phyloP scores from a whole-genome alignment of 1,284 basidiomycete species.

The Apiotrichum brassicae region DNA sequence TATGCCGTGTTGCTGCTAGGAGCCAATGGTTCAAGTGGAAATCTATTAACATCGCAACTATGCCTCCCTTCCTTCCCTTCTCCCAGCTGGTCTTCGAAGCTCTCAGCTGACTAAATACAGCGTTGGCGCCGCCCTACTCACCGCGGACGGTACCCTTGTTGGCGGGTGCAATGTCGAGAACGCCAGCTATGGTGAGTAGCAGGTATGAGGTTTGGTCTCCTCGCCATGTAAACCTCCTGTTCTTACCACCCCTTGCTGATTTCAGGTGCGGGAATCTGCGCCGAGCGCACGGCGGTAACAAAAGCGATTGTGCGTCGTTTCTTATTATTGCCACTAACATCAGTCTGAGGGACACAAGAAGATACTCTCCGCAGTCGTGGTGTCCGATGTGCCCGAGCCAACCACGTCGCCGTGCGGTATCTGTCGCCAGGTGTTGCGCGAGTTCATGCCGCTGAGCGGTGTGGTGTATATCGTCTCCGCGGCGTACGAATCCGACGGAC shows the following conservation, averaged over 20 bases:
- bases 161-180: slow-evolving; percentile 86
- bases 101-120: slow-evolving; percentile 16
- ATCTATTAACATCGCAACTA: too few species aligned
- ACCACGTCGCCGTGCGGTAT: slow-evolving; percentile 79
- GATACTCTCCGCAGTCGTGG: slow-evolving; percentile 67
- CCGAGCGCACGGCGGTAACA: slow-evolving; percentile 72
- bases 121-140: slow-evolving; percentile 76
- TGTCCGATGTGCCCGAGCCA: slow-evolving; percentile 59
- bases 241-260: too few species aligned
- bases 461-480: slow-evolving; percentile 71
- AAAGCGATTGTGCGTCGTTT: slow-evolving; percentile 4
- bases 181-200: slow-evolving; percentile 69
- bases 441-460: slow-evolving; percentile 69
- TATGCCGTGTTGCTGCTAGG: too few species aligned
- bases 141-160: slow-evolving; percentile 62
- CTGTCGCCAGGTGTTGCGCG: slow-evolving; percentile 83
- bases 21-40: too few species aligned
- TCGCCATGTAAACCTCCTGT: too few species aligned
- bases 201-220: too few species aligned
- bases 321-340: not conserved
- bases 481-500: slow-evolving; percentile 50
- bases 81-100: too few species aligned
- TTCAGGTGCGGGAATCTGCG: slow-evolving; percentile 60
- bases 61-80: not conserved
- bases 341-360: slow-evolving; percentile 67